Percentiles rank a stretch among this genome's conserved stretches.
These are phyloP conservation scores for Stephania yunnanensis DNA, from an alignment of 164 flowering plant species.

Conservation along the genomic window DNA sequence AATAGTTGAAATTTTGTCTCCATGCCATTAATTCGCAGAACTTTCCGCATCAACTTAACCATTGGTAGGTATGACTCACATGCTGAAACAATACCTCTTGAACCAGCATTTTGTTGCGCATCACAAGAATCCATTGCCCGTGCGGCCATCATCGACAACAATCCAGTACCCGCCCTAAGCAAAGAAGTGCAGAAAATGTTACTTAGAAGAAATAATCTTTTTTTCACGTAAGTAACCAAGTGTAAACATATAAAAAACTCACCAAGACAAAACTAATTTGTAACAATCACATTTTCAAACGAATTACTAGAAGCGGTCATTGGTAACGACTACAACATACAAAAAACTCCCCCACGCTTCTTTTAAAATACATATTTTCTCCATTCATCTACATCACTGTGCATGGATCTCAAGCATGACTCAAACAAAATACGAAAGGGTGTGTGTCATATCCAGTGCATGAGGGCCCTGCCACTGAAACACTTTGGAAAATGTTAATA, in stretches of 20 bases:
- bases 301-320: background rate
- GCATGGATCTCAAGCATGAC: too few relatives aligned
- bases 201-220: background rate
- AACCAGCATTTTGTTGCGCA: conserved; percentile 13
- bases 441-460: too few relatives aligned
- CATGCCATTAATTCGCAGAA: conserved; percentile 63
- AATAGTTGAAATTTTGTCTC: conserved; percentile 45
- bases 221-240: background rate
- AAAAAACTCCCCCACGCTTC: too few relatives aligned
- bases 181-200: background rate
- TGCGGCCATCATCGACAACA: conserved; percentile 97
- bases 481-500: too few relatives aligned
- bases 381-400: too few relatives aligned
- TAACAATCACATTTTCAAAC: background rate
- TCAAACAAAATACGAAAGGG: too few relatives aligned
- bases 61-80: conserved; percentile 97
- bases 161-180: conserved; percentile 88
- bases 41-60: conserved; percentile 79
- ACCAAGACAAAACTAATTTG: too few relatives aligned
- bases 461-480: too few relatives aligned
- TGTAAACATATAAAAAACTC: background rate
- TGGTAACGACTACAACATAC: too few relatives aligned
- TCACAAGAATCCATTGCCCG: conserved; percentile 49
- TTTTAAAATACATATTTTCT: too few relatives aligned
- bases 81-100: conserved; percentile 59